Percentiles rank a stretch among this genome's conserved stretches.
Conservation (phyloP, 768 basidiomycete species). For the Boletellus ananas region DNA sequence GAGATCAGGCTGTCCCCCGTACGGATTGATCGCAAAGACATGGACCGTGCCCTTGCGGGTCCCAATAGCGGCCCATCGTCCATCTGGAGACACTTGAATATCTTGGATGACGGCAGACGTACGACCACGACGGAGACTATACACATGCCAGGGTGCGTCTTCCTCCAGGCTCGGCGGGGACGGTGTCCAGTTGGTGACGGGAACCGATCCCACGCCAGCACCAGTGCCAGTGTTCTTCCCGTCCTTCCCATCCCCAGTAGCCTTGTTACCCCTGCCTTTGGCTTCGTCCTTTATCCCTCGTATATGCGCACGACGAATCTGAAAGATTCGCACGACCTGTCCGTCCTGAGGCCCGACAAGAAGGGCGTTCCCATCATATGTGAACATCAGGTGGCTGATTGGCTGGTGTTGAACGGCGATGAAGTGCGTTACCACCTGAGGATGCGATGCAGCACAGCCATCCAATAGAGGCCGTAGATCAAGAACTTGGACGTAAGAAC, state of each 20-base stretch:
- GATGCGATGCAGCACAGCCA: constrained; percentile 15
- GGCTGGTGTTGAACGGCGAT: constrained; percentile 44
- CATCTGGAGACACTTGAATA: constrained; percentile 44
- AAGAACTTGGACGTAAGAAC: constrained; percentile 52
- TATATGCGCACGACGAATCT: constrained; percentile 28
- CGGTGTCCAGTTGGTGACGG: constrained; percentile 2
- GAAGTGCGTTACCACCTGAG: constrained; percentile 45
- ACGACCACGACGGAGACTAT: constrained; percentile 66
- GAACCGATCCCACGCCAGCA: neutral
- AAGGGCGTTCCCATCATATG: constrained; percentile 48
- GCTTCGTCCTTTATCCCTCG: constrained; percentile 8
- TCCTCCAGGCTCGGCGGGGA: constrained; percentile 3
- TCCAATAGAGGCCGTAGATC: constrained; percentile 44
- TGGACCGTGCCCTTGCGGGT: constrained; percentile 64
- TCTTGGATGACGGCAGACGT: constrained; percentile 63
- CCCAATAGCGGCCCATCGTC: constrained; percentile 64
- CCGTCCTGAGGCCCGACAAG: constrained; percentile 53
- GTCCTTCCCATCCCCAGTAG: neutral
- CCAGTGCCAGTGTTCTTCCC: constrained; percentile 2
- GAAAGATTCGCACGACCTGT: constrained; percentile 48
- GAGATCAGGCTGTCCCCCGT: constrained; percentile 65
- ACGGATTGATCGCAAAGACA: constrained; percentile 73
- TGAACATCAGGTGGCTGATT: constrained; percentile 47
- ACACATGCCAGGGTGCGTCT: constrained; percentile 50
- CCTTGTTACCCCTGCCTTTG: neutral